Conservation (phyloP, 2,329 filamentous ascomycete species). For the Zelopaecilomyces penicillatus region DNA sequence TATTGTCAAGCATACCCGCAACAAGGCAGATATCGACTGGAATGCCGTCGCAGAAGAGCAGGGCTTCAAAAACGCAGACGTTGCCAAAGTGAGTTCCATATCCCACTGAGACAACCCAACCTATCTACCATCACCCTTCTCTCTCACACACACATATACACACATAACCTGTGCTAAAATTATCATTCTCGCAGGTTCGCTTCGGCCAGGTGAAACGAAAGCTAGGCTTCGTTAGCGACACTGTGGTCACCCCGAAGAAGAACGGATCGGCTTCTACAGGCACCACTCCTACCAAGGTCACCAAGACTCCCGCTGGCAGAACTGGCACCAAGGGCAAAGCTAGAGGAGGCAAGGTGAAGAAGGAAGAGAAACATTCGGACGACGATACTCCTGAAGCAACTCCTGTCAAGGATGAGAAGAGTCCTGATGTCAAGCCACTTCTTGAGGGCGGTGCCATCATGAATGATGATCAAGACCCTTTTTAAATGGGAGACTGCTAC, state of each 20-base stretch:
- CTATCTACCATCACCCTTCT: neutral
- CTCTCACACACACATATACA: neutral
- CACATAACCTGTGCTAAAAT: neutral
- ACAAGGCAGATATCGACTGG: conserved; percentile 42
- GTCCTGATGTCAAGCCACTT: conserved; percentile 10
- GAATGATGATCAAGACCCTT: conserved; percentile 5
- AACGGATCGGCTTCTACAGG: conserved; percentile 10
- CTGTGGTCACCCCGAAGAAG: conserved; percentile 14
- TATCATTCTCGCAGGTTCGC: conserved; percentile 26
- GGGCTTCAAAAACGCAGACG: conserved; percentile 36
- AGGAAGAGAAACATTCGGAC: conserved; percentile 16
- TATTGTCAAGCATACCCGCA: conserved; percentile 34
- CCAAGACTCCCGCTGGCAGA: conserved; percentile 20
- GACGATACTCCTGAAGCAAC: conserved; percentile 8
- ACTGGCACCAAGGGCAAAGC: conserved; percentile 16
- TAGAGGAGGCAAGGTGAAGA: conserved; percentile 12
- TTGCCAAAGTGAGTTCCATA: conserved; percentile 32
- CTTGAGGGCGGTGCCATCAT: conserved; percentile 8
- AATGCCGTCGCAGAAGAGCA: conserved; percentile 31
- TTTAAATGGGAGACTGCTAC: conserved; percentile 4
- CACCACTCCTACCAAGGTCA: conserved; percentile 20
- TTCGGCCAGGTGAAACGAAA: conserved; percentile 44
- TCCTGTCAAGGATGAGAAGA: conserved; percentile 12
- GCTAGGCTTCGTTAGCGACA: conserved; percentile 28
- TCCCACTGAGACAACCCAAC: neutral